Conservation (phyloP, 805 yeast species). For the Candida xyloterini region DNA sequence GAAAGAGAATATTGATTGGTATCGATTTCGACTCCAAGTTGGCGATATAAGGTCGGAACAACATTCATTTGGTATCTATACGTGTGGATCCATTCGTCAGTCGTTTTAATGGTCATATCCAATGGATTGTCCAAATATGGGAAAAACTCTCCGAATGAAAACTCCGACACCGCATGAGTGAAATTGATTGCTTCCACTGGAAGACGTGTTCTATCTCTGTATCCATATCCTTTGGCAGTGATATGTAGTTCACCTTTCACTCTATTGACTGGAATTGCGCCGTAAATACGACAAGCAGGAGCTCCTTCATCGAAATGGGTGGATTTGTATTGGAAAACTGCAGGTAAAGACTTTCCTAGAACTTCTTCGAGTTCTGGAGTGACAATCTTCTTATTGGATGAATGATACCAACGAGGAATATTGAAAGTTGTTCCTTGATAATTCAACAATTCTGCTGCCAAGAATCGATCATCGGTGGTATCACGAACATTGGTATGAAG, state of each 20-base stretch:
- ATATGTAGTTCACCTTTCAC: conserved; percentile 85
- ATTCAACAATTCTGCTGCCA: conserved; percentile 74
- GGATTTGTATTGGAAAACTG: conserved; percentile 53
- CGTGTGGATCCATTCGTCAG: conserved; percentile 46
- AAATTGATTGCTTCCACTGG: conserved; percentile 61
- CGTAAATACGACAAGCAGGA: conserved; percentile 85
- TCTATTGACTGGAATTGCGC: conserved; percentile 77
- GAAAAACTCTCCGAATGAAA: conserved; percentile 86
- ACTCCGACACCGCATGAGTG: conserved; percentile 80
- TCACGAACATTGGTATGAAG: conserved; percentile 77
- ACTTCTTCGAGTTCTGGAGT: conserved; percentile 68
- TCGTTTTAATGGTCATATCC: conserved; percentile 64
- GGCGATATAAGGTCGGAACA: conserved; percentile 76
- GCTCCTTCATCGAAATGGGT: conserved; percentile 46
- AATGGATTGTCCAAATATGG: conserved; percentile 88
- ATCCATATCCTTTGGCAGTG: conserved; percentile 72
- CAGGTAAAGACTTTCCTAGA: conserved; percentile 61
- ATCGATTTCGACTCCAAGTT: conserved; percentile 67
- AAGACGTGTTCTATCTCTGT: conserved; percentile 45
- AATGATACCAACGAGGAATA: conserved; percentile 47
- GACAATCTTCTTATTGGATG: conserved; percentile 41
- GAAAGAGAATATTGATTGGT: conserved; percentile 85
- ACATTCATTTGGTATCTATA: conserved; percentile 71
- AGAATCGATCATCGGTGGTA: conserved; percentile 66
- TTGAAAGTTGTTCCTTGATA: conserved; percentile 62